Evolutionary conservation across 169 alveolate species (phyloP).

Genomic region (Plasmodium fragile): DNA sequence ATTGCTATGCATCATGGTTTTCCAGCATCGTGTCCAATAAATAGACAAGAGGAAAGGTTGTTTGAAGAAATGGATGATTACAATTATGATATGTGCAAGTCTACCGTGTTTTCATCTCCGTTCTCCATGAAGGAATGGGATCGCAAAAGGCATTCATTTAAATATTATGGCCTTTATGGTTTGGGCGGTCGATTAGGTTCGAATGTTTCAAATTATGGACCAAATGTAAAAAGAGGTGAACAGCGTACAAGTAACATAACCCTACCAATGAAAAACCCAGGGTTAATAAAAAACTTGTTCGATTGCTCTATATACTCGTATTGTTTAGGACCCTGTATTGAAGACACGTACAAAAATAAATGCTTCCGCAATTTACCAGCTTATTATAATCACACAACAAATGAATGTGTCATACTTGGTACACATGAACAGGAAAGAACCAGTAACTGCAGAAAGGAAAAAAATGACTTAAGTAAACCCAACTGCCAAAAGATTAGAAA

Average conservation of each 20-base stretch:
- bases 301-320: conserved; percentile 64
- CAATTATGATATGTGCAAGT: conserved; percentile 67
- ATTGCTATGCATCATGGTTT: conserved; percentile 69
- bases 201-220: neutral
- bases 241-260: conserved; percentile 4
- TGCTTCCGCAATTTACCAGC: conserved; percentile 72
- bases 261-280: conserved; percentile 59
- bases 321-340: conserved; percentile 71
- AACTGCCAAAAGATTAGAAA: conserved; percentile 51
- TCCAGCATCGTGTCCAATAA: conserved; percentile 2
- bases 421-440: conserved; percentile 64
- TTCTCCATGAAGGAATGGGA: conserved; percentile 23
- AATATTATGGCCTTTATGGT: conserved; percentile 61
- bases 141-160: neutral
- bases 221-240: neutral
- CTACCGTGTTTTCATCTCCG: neutral
- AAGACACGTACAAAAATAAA: conserved; percentile 15
- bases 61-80: conserved; percentile 17
- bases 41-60: conserved; percentile 1
- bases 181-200: conserved; percentile 64
- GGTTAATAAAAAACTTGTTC: conserved; percentile 35
- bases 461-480: conserved; percentile 21
- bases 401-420: conserved; percentile 74
- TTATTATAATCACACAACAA: conserved; percentile 51
- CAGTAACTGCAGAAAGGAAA: conserved; percentile 12